A percentile compares a stretch with the other conserved stretches of the same genome.
Conservation (phyloP, 495 filamentous ascomycete genomes). For the Penicillium silybi region DNA sequence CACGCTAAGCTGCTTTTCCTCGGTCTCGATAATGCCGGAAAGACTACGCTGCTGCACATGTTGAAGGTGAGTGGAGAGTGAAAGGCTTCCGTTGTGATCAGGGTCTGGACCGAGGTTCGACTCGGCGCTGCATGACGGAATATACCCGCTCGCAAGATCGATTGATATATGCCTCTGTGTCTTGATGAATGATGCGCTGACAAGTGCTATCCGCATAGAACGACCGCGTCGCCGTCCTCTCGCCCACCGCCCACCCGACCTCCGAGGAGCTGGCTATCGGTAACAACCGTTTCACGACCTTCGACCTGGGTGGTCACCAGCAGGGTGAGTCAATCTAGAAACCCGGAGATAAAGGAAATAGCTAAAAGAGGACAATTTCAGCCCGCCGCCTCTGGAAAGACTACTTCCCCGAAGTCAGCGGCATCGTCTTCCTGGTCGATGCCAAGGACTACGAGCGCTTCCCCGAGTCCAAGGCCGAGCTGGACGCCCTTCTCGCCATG, state of each 20-base stretch:
- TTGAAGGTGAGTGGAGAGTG: conserved; percentile 64
- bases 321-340: conserved; percentile 60
- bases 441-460: conserved; percentile 95
- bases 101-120: neutral
- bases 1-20: conserved; percentile 92
- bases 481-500: conserved; percentile 91
- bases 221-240: conserved; percentile 88
- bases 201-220: conserved; percentile 52
- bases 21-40: conserved; percentile 95
- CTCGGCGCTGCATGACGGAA: neutral
- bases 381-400: conserved; percentile 97
- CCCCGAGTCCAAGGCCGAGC: conserved; percentile 89
- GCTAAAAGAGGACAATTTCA: conserved; percentile 22
- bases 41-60: conserved; percentile 92
- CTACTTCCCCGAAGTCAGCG: conserved; percentile 97
- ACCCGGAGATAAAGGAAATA: neutral
- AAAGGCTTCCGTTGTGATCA: neutral
- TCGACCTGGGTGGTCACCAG: conserved; percentile 95
- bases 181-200: conserved; percentile 12
- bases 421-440: conserved; percentile 97
- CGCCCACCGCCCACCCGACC: conserved; percentile 86
- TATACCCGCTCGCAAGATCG: neutral
- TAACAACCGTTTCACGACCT: conserved; percentile 95
- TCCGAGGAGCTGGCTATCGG: conserved; percentile 96
- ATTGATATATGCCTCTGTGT: neutral